These are phyloP conservation scores for Cucumis melo DNA, from an alignment of 306 rosid genomes.

Conservation along the genomic window DNA sequence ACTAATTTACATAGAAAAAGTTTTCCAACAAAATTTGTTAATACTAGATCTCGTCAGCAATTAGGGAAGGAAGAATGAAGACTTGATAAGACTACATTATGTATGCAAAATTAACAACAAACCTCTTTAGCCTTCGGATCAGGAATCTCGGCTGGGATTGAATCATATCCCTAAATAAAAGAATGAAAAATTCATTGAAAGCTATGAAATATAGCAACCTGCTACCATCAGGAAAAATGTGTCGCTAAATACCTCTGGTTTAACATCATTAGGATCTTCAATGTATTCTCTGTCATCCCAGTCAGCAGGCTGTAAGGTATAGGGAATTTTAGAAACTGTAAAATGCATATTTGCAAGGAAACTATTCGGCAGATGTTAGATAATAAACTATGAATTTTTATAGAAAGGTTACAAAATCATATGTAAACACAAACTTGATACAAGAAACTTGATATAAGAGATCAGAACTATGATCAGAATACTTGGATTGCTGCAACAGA, in stretches of 20 bases:
- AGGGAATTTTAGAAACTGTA: background rate
- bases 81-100: background rate
- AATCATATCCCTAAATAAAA: constrained; percentile 63
- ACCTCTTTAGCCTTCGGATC: constrained; percentile 85
- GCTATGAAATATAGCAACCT: background rate
- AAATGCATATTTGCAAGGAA: background rate
- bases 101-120: constrained; percentile 8
- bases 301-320: constrained; percentile 56
- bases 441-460: no score
- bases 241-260: constrained; percentile 50
- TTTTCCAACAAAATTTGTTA: background rate
- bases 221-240: background rate
- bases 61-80: background rate
- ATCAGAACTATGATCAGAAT: background rate
- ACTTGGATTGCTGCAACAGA: background rate
- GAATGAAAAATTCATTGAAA: background rate
- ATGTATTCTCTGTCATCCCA: constrained; percentile 96
- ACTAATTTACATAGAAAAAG: background rate
- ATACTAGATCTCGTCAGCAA: background rate
- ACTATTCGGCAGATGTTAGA: background rate
- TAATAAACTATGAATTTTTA: background rate
- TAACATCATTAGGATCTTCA: constrained; percentile 56
- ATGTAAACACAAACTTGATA: background rate
- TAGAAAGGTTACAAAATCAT: background rate
- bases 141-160: constrained; percentile 69